phyloP scores from a whole-genome alignment of 148 eudicot genomes.

The Dianthus caryophyllus region DNA sequence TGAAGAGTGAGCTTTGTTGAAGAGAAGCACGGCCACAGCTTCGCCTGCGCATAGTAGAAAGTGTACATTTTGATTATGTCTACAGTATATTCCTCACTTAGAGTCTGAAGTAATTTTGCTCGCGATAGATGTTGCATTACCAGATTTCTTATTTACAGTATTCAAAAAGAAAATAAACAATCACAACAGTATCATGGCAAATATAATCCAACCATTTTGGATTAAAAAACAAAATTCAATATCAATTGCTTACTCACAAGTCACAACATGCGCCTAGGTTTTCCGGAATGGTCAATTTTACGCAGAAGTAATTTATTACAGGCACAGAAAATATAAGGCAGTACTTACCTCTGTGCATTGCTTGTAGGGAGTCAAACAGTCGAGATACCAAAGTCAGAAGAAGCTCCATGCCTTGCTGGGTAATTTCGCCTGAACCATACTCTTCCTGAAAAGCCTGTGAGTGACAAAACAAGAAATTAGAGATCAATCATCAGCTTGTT shows the following conservation, averaged over 20 bases:
- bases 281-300: no score
- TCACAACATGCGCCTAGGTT: no score
- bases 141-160: no score
- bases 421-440: constrained; percentile 59
- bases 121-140: not conserved
- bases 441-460: constrained; percentile 64
- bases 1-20: constrained; percentile 32
- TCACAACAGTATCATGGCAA: no score
- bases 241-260: no score
- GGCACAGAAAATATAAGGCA: no score
- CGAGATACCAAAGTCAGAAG: constrained; percentile 47
- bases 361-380: constrained; percentile 47
- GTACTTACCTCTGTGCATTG: constrained; percentile 44
- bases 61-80: not conserved
- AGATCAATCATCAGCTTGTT: not conserved
- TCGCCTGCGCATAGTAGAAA: constrained; percentile 37
- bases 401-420: constrained; percentile 61
- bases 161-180: no score
- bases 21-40: constrained; percentile 66
- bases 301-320: no score
- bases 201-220: no score
- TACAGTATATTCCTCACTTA: no score
- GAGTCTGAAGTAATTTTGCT: not conserved
- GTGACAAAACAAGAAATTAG: constrained; percentile 15
- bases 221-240: no score